A percentile compares a stretch with the other conserved stretches of the same genome.
These are phyloP conservation scores for Cardamine occulta DNA, from an alignment of 345 rosid genomes.

Conservation along the genomic window DNA sequence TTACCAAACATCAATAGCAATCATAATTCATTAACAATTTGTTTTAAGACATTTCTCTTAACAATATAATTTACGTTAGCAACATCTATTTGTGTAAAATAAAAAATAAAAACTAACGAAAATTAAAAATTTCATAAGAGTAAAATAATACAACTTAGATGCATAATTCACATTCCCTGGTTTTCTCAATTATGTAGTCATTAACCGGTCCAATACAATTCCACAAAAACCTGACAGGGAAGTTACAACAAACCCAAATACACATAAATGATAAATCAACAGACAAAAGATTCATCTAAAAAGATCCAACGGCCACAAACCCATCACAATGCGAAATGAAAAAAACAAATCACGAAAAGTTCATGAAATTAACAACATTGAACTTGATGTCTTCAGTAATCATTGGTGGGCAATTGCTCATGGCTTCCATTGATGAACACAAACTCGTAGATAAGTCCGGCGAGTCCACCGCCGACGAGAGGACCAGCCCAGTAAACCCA, in stretches of 20 bases:
- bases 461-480: conserved; percentile 83
- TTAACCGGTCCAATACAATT: conserved; percentile 17
- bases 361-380: not conserved
- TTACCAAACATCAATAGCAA: not conserved
- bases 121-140: not conserved
- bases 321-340: conserved; percentile 20
- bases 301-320: conserved; percentile 39
- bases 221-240: conserved; percentile 23
- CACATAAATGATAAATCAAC: conserved; percentile 18
- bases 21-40: not conserved
- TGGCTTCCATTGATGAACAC: conserved; percentile 62
- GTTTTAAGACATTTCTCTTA: too few species aligned
- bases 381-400: conserved; percentile 52
- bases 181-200: conserved; percentile 12
- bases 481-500: conserved; percentile 99
- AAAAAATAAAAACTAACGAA: not conserved
- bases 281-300: conserved; percentile 29
- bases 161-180: conserved; percentile 20
- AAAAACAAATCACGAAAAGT: conserved; percentile 30
- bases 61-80: too few species aligned
- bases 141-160: not conserved
- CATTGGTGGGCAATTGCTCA: conserved; percentile 70
- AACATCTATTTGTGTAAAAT: too few species aligned
- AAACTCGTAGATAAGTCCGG: conserved; percentile 75
- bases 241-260: conserved; percentile 36